These are phyloP conservation scores for Elongisporangium prolatum DNA, from an alignment of 352 stramenopile species.

Conservation along the genomic window DNA sequence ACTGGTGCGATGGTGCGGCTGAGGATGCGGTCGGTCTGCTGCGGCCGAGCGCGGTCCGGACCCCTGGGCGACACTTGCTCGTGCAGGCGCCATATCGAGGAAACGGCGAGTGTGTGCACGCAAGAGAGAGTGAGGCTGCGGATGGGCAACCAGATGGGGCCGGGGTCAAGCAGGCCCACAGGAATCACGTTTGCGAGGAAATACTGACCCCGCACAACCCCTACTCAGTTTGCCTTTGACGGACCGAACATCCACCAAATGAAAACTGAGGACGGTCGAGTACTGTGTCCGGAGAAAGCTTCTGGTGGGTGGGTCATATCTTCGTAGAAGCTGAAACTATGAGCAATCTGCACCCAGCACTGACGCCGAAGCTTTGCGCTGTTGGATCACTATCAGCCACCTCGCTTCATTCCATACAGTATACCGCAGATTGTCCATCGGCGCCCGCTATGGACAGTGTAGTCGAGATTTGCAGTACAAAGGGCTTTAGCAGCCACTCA, in stretches of 20 bases:
- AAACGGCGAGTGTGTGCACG: neutral
- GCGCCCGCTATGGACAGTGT: neutral
- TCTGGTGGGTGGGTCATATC: neutral
- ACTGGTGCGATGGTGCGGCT: neutral
- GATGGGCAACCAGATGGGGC: neutral
- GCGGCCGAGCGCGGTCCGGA: too few relatives aligned
- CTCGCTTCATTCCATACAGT: neutral
- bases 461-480: neutral
- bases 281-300: neutral
- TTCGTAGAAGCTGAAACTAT: neutral
- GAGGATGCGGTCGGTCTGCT: neutral
- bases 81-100: neutral
- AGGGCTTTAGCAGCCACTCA: neutral
- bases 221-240: neutral
- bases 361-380: neutral
- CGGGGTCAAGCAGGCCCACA: neutral
- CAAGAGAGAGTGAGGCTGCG: neutral
- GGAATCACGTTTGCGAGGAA: neutral
- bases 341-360: neutral
- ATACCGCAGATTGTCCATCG: neutral
- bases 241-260: neutral
- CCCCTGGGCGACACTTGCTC: neutral
- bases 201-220: neutral
- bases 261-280: neutral
- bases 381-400: neutral